Evolutionary conservation across 306 rosid genomes (phyloP).

Genomic region (Pyrus pyrifolia): DNA sequence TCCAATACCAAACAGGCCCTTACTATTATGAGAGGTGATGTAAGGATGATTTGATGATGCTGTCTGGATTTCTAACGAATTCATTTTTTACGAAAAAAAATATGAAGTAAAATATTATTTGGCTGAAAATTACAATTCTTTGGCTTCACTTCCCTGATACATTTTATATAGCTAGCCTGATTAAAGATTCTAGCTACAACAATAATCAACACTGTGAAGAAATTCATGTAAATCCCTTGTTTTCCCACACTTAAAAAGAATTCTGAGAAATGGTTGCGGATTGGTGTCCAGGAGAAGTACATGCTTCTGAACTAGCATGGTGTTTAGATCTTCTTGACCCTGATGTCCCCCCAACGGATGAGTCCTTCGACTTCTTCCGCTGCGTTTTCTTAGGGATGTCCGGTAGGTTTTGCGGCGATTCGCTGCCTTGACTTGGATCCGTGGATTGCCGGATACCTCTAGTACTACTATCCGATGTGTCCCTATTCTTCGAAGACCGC

Average conservation of each 20-base stretch:
- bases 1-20: too few relatives aligned
- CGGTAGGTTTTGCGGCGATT: conserved; percentile 20
- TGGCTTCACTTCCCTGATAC: conserved; percentile 16
- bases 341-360: conserved; percentile 9
- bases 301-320: neutral
- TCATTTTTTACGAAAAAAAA: neutral
- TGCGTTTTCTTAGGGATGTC: conserved; percentile 53
- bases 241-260: conserved; percentile 24
- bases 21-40: neutral
- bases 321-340: conserved; percentile 32
- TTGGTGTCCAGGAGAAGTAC: conserved; percentile 16
- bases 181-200: conserved; percentile 29
- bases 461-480: conserved; percentile 18
- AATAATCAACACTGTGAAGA: conserved; percentile 11
- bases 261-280: conserved; percentile 6
- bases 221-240: conserved; percentile 23
- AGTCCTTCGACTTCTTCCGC: conserved; percentile 52
- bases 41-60: neutral
- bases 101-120: neutral
- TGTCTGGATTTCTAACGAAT: too few relatives aligned
- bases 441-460: conserved; percentile 3
- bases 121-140: neutral
- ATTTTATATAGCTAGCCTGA: conserved; percentile 9
- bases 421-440: conserved; percentile 26
- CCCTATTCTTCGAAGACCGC: conserved; percentile 39